Evolutionary conservation across 2,329 filamentous ascomycete genomes (phyloP).

Genomic region (Fusarium mundagurra): DNA sequence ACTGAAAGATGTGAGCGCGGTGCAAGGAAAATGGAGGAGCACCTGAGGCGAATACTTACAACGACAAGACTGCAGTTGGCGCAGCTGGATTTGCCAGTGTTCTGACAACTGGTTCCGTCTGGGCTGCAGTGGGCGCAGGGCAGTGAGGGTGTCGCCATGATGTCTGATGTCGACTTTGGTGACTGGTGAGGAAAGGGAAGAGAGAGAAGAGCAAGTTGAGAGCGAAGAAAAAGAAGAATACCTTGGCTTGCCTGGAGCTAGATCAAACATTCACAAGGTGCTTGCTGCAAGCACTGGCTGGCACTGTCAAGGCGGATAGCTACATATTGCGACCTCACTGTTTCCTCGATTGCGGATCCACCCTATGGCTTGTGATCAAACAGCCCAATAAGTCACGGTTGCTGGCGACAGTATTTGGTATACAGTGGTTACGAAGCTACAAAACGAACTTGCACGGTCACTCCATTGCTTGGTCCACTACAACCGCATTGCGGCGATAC

Average conservation of each 20-base stretch:
- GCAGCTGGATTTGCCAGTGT: neutral
- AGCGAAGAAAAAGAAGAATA: too few relatives aligned
- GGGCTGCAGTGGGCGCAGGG: neutral
- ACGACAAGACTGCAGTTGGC: neutral
- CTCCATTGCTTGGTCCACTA: accelerated
- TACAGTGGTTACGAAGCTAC: neutral
- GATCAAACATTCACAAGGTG: neutral
- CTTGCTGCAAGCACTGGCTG: neutral
- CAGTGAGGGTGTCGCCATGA: neutral
- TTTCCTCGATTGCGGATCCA: neutral
- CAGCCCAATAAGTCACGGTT: neutral
- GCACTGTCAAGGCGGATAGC: neutral
- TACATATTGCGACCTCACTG: neutral
- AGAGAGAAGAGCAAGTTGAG: neutral
- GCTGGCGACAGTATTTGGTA: neutral
- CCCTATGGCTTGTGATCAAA: too few relatives aligned
- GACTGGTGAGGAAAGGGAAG: too few relatives aligned
- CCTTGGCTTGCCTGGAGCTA: accelerated
- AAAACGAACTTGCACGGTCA: neutral
- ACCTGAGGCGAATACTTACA: too few relatives aligned
- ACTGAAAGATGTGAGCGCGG: neutral
- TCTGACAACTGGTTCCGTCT: neutral
- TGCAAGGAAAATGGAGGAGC: too few relatives aligned
- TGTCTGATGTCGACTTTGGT: neutral
- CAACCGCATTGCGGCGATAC: accelerated